A percentile compares a stretch with the other conserved stretches of the same genome.
phyloP scores from a whole-genome alignment of 768 basidiomycete genomes.

The Suillus decipiens region DNA sequence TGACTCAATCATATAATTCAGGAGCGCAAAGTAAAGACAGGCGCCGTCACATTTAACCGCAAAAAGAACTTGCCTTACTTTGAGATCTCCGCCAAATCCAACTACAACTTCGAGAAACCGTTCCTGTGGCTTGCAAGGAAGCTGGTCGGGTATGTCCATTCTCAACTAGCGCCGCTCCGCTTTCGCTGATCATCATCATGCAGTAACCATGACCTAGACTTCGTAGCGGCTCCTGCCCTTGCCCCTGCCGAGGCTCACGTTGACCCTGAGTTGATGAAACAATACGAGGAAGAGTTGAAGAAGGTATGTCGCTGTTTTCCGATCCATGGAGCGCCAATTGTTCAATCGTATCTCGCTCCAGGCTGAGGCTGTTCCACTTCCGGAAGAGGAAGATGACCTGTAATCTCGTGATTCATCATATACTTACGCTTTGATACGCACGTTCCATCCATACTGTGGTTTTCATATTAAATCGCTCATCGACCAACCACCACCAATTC shows the following conservation, averaged over 20 bases:
- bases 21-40: slow-evolving; percentile 99
- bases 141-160: slow-evolving; percentile 80
- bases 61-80: slow-evolving; percentile 99
- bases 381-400: slow-evolving; percentile 94
- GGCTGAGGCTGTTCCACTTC: slow-evolving; percentile 92
- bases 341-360: slow-evolving; percentile 30
- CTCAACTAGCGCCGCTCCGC: not conserved
- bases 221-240: slow-evolving; percentile 95
- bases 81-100: slow-evolving; percentile 99
- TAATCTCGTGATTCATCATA: slow-evolving; percentile 36
- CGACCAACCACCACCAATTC: slow-evolving; percentile 19
- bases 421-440: slow-evolving; percentile 22
- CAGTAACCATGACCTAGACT: slow-evolving; percentile 87
- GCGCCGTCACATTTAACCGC: slow-evolving; percentile 97
- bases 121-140: slow-evolving; percentile 99
- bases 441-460: slow-evolving; percentile 22
- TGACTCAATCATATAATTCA: slow-evolving; percentile 34
- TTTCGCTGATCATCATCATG: not conserved
- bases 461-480: slow-evolving; percentile 20
- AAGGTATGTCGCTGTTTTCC: slow-evolving; percentile 42
- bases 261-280: slow-evolving; percentile 73
- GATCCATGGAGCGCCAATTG: slow-evolving; percentile 3
- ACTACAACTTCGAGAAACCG: slow-evolving; percentile 99
- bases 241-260: slow-evolving; percentile 91
- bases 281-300: slow-evolving; percentile 79